Evolutionary conservation across 1,139 yeast genomes (phyloP).

Genomic region (Geotrichum histeridarum): DNA sequence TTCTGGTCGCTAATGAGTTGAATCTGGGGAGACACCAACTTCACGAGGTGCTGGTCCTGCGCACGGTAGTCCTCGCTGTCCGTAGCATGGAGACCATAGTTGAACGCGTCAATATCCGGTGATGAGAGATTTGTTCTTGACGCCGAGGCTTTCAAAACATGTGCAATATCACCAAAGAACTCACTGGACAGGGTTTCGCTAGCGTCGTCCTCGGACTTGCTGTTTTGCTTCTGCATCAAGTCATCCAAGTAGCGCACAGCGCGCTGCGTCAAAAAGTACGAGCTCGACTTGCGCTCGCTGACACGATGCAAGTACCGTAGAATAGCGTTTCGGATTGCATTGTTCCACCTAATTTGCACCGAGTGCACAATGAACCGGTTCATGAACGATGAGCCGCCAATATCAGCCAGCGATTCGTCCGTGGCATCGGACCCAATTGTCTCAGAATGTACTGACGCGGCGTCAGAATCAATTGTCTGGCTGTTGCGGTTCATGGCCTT

Average conservation of each 20-base stretch:
- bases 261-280: conserved; percentile 60
- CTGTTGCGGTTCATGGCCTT: conserved; percentile 17
- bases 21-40: conserved; percentile 79
- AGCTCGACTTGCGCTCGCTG: conserved; percentile 51
- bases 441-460: conserved; percentile 11
- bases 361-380: conserved; percentile 78
- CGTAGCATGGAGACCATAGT: conserved; percentile 10
- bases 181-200: conserved; percentile 5
- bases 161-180: conserved; percentile 15
- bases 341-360: conserved; percentile 75
- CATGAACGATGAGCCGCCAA: conserved; percentile 46
- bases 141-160: conserved; percentile 18
- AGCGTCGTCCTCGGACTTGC: conserved; percentile 6
- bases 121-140: conserved; percentile 5
- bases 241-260: conserved; percentile 68
- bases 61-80: conserved; percentile 40
- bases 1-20: conserved; percentile 67
- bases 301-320: conserved; percentile 58
- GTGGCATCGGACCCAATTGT: background rate
- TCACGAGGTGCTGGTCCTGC: conserved; percentile 61
- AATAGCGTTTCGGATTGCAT: conserved; percentile 56
- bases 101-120: background rate
- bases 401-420: conserved; percentile 29
- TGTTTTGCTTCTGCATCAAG: conserved; percentile 34
- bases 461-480: conserved; percentile 10